phyloP scores from a whole-genome alignment of 2,329 filamentous ascomycete species.

The Pseudogymnoascus pannorum region DNA sequence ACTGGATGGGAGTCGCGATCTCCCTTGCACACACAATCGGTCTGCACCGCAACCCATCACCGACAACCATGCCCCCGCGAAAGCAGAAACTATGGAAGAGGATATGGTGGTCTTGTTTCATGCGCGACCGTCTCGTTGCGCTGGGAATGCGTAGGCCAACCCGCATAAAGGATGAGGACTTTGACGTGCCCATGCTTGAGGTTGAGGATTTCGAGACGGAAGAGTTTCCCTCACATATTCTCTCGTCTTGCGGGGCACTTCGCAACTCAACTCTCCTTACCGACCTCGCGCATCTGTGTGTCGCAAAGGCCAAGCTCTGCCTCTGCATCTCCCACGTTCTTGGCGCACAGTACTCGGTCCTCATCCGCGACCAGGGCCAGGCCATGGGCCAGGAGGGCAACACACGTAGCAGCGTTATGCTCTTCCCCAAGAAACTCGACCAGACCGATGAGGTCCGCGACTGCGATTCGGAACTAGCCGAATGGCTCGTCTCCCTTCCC shows the following conservation, averaged over 20 bases:
- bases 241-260: slow-evolving; percentile 61
- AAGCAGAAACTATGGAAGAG: slow-evolving; percentile 85
- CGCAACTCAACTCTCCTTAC: slow-evolving; percentile 66
- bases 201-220: slow-evolving; percentile 78
- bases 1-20: slow-evolving; percentile 96
- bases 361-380: slow-evolving; percentile 75
- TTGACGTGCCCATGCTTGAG: slow-evolving; percentile 84
- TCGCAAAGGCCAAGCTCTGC: slow-evolving; percentile 84
- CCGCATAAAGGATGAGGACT: slow-evolving; percentile 87
- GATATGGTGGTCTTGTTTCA: slow-evolving; percentile 97
- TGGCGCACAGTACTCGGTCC: slow-evolving; percentile 83
- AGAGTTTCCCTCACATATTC: slow-evolving; percentile 58
- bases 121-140: slow-evolving; percentile 86
- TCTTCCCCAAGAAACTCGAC: slow-evolving; percentile 80
- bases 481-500: slow-evolving; percentile 69
- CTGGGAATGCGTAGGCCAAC: slow-evolving; percentile 90
- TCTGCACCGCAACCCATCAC: slow-evolving; percentile 76
- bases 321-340: slow-evolving; percentile 85
- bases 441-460: slow-evolving; percentile 70
- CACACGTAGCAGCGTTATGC: slow-evolving; percentile 70
- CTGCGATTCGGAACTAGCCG: slow-evolving; percentile 71
- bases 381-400: slow-evolving; percentile 67
- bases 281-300: slow-evolving; percentile 79
- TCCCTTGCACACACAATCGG: slow-evolving; percentile 91
- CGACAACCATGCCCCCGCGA: slow-evolving; percentile 64